phyloP scores from a whole-genome alignment of 2,329 filamentous ascomycete species.

The Diaporthe aspalathi region DNA sequence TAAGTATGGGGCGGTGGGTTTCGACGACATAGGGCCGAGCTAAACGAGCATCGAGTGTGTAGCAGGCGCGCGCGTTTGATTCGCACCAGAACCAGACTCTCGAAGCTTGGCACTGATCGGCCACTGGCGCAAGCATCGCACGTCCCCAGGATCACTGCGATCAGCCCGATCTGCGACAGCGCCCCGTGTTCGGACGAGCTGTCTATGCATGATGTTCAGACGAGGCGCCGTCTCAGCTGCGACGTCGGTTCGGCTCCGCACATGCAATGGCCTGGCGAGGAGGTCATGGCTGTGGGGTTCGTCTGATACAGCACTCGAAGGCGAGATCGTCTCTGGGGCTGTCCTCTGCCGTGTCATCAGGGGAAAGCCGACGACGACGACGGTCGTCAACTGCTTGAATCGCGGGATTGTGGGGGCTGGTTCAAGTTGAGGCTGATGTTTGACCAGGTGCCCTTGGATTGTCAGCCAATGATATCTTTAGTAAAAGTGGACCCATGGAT shows the following conservation, averaged over 20 bases:
- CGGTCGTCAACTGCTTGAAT: slow-evolving; percentile 1
- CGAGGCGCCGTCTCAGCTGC: slow-evolving; percentile 23
- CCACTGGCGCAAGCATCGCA: slow-evolving; percentile 15
- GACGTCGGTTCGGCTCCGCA: slow-evolving; percentile 17
- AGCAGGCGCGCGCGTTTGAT: slow-evolving; percentile 29
- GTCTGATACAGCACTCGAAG: neutral
- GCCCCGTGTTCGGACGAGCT: slow-evolving; percentile 22
- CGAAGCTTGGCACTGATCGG: neutral
- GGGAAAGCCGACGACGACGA: neutral
- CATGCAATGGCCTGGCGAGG: neutral
- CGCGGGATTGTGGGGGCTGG: slow-evolving; percentile 10
- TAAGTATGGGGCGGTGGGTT: slow-evolving; percentile 14
- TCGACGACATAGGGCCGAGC: slow-evolving; percentile 7
- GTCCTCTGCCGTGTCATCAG: neutral
- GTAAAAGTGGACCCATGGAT: neutral
- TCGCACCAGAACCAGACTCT: neutral
- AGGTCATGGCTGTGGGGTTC: slow-evolving; percentile 1
- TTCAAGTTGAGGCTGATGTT: slow-evolving; percentile 1
- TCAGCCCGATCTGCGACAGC: slow-evolving; percentile 33
- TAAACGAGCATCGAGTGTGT: slow-evolving; percentile 29
- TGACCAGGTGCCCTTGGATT: neutral
- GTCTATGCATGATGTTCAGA: slow-evolving; percentile 23
- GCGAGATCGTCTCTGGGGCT: neutral
- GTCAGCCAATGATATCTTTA: neutral
- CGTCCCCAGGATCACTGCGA: slow-evolving; percentile 23